A percentile compares a stretch with the other conserved stretches of the same genome.
These are phyloP conservation scores for Trebouxiophyceae sp. DNA, from an alignment of 163 green algal species.

Conservation along the genomic window DNA sequence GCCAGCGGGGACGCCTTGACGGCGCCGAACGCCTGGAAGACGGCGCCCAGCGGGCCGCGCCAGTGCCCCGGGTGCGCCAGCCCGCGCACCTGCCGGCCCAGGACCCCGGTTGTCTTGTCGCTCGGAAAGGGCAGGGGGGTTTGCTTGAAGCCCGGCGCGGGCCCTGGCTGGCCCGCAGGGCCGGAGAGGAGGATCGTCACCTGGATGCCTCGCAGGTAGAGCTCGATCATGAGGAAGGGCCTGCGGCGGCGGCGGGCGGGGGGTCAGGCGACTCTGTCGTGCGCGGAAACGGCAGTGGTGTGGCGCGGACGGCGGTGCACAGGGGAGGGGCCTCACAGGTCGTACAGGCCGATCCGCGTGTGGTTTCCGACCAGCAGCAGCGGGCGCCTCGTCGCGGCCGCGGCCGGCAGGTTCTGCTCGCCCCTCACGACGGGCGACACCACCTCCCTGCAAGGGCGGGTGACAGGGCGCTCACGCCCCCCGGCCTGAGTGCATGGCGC, in stretches of 20 bases:
- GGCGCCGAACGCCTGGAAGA: constrained; percentile 63
- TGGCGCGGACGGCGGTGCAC: no score
- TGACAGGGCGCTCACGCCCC: no score
- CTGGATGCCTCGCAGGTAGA: constrained; percentile 51
- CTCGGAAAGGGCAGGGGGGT: no score
- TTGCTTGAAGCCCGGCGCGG: background rate
- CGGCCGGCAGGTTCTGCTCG: constrained; percentile 41
- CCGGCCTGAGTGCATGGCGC: no score
- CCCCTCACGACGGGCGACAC: constrained; percentile 46
- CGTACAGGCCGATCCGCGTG: constrained; percentile 46
- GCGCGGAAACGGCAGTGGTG: no score
- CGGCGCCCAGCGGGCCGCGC: constrained; percentile 37
- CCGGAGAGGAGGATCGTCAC: constrained; percentile 6
- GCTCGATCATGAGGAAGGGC: constrained; percentile 55
- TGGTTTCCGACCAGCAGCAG: constrained; percentile 66
- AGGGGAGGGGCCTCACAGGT: no score
- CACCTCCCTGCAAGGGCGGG: constrained; percentile 11
- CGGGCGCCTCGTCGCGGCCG: constrained; percentile 16
- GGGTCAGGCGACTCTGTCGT: no score
- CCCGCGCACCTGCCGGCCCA: constrained; percentile 22
- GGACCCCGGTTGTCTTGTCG: background rate
- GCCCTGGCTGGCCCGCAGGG: background rate
- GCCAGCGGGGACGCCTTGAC: constrained; percentile 53
- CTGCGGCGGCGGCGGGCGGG: no score
- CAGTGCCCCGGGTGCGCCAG: constrained; percentile 57